phyloP scores from a whole-genome alignment of 2,329 filamentous ascomycete genomes.

The Hansfordia pulvinata region DNA sequence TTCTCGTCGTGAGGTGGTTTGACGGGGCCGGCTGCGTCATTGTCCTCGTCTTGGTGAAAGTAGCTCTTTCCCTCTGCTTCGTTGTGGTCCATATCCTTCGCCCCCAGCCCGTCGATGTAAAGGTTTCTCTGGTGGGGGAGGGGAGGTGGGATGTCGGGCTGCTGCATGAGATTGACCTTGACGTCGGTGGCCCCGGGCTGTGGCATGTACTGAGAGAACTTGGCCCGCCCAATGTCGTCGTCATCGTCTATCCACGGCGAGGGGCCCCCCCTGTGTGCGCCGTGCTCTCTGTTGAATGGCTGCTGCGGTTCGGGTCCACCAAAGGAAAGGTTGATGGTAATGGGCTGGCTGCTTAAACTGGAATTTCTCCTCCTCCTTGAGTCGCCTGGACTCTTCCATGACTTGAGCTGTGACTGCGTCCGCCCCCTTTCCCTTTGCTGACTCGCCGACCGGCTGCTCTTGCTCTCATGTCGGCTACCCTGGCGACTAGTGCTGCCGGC shows the following conservation, averaged over 20 bases:
- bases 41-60: not conserved
- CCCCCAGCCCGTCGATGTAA: not conserved
- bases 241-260: not conserved
- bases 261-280: no score
- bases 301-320: not conserved
- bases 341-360: slow-evolving; percentile 1
- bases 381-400: no score
- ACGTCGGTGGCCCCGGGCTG: not conserved
- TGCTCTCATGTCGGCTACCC: no score
- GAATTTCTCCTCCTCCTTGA: no score
- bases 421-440: no score
- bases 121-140: not conserved
- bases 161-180: not conserved
- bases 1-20: not conserved
- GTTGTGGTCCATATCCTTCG: no score
- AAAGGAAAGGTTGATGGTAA: not conserved
- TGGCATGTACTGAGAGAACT: not conserved
- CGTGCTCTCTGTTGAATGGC: not conserved
- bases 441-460: no score
- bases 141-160: not conserved
- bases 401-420: no score
- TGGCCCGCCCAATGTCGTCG: not conserved
- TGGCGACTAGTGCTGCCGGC: no score
- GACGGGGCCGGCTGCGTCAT: not conserved
- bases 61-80: no score